Conservation (phyloP, 805 yeast genomes). For the Metschnikowia hibisci region DNA sequence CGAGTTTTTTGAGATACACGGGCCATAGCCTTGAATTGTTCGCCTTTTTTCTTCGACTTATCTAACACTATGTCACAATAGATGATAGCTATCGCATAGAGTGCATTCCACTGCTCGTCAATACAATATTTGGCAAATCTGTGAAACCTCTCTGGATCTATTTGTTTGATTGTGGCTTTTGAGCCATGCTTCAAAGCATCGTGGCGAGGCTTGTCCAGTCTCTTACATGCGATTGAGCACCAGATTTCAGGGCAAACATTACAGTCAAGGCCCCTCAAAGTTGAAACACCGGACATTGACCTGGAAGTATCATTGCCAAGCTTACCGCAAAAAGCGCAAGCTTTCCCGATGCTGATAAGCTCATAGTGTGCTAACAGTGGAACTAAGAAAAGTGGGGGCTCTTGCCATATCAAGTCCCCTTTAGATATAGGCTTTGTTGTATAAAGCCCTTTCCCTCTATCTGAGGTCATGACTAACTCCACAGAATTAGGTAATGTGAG, state of each 20-base stretch:
- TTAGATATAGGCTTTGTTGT: slow-evolving; percentile 45
- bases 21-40: slow-evolving; percentile 63
- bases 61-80: slow-evolving; percentile 45
- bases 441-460: slow-evolving; percentile 59
- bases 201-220: slow-evolving; percentile 48
- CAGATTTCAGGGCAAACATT: slow-evolving; percentile 60
- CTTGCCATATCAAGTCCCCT: slow-evolving; percentile 60
- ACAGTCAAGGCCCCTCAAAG: slow-evolving; percentile 59
- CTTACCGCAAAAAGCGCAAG: slow-evolving; percentile 71
- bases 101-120: slow-evolving; percentile 64
- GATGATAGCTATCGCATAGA: slow-evolving; percentile 59
- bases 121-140: slow-evolving; percentile 58
- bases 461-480: slow-evolving; percentile 45
- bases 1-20: slow-evolving; percentile 64
- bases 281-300: slow-evolving; percentile 24
- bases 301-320: slow-evolving; percentile 34
- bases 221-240: slow-evolving; percentile 66
- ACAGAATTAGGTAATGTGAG: slow-evolving; percentile 40
- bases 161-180: slow-evolving; percentile 31
- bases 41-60: slow-evolving; percentile 34
- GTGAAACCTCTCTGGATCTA: slow-evolving; percentile 48
- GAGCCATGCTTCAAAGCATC: slow-evolving; percentile 51
- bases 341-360: slow-evolving; percentile 56
- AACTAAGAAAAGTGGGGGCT: slow-evolving; percentile 52
- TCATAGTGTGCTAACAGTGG: slow-evolving; percentile 67